phyloP scores from a whole-genome alignment of 75 land plant genomes.

The Sequoiadendron giganteum region DNA sequence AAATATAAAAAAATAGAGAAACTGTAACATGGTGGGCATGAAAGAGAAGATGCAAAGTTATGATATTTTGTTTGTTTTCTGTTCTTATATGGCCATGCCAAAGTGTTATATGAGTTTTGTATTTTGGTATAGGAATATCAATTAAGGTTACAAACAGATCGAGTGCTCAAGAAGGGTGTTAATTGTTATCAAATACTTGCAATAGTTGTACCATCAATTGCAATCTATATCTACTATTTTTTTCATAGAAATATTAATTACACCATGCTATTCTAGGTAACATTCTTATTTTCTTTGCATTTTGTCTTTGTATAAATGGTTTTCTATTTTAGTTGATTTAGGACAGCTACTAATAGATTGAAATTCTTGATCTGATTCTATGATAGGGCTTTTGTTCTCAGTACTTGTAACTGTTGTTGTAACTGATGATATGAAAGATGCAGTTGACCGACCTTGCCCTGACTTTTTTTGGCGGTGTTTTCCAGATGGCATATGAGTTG shows the following conservation, averaged over 20 bases:
- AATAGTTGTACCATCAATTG: constrained; percentile 24
- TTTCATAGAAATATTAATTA: constrained; percentile 22
- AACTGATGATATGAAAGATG: constrained; percentile 79
- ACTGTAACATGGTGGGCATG: too few species aligned
- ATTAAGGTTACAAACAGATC: too few species aligned
- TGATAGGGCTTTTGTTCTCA: constrained; percentile 61
- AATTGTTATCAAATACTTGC: constrained; percentile 30
- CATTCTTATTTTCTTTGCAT: not conserved
- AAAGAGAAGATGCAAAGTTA: too few species aligned
- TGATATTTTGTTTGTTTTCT: too few species aligned
- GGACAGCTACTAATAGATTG: not conserved
- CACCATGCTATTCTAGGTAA: constrained; percentile 54
- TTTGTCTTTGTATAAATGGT: not conserved
- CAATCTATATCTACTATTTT: constrained; percentile 21
- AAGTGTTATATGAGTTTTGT: too few species aligned
- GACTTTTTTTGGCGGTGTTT: constrained; percentile 86
- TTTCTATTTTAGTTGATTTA: not conserved
- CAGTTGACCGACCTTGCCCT: constrained; percentile 81
- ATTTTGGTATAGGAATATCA: too few species aligned
- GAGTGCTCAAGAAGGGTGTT: too few species aligned
- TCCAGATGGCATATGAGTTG: constrained; percentile 58
- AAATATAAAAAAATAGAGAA: too few species aligned
- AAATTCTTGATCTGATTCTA: not conserved
- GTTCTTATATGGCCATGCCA: too few species aligned
- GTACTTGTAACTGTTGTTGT: constrained; percentile 73